Base-by-base conservation (phyloP, 495 filamentous ascomycete genomes). In the Pyronema omphalodes region DNA sequence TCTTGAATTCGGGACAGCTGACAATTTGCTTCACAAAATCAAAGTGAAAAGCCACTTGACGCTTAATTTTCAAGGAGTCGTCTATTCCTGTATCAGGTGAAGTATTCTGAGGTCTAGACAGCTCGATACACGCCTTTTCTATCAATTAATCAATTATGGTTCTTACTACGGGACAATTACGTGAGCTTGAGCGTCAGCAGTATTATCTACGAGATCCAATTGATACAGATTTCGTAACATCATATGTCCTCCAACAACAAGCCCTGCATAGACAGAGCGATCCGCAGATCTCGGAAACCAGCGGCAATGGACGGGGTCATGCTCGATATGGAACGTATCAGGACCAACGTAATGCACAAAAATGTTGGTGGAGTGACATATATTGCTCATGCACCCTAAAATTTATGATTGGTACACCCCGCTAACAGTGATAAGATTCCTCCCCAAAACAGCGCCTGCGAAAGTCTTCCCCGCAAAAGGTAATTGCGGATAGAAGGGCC, bases 211-310 rank as follows among this genome's bases (percentile, higher is more conserved):
- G 19, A 12, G 15, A 43, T 52, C 8, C 12, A 9, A 43, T 17
- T 7, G 11, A 11, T 43, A 35, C 34, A 40, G 50, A 52, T 52
- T 43, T 43, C 17, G 50, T 52, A 40, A 52, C 50, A 7, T 18
- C 50, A 33, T 52, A 41, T 33, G 37, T 52, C n/a, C 11, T 43
- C 50, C 36, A 52, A 52, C 50, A 52, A 37, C 50, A 52, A 52
- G 50, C 37, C 50, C 50, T 52, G 37, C 50, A 52, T 43, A 23
- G 15, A 18, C 11, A 52, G 12, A 43, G 37, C 47, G 47, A 50
- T 50, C 47, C 47, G 29, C 47, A 50, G 23, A 50, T 50, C 47
- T 50, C 47, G 47, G 47, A 36, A 15, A 50, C 11, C 47, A 50
- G 47, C 47, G 47, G 47, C 3, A 19, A 50, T 35, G 11, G 34